Evolutionary conservation across 2,329 filamentous ascomycete genomes (phyloP).

Genomic region (Akanthomyces uredinophilus): DNA sequence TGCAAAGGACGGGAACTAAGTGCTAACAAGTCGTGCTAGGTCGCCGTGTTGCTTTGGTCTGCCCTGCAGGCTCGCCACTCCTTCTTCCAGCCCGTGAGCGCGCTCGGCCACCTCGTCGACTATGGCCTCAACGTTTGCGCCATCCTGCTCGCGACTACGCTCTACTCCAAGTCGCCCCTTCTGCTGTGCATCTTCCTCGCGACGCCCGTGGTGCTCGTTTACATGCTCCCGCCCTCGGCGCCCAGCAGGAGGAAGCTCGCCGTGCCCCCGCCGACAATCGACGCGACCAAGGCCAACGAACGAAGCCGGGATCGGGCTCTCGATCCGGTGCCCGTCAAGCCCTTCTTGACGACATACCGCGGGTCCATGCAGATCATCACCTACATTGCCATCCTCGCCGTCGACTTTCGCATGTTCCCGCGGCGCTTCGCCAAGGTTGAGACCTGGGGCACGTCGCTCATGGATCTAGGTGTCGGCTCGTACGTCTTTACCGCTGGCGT

Average conservation of each 20-base stretch:
- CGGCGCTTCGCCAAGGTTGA: slow-evolving; percentile 95
- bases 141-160: slow-evolving; percentile 77
- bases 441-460: slow-evolving; percentile 98
- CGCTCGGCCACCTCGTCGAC: slow-evolving; percentile 67
- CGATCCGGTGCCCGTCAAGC: slow-evolving; percentile 67
- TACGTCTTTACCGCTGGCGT: slow-evolving; percentile 94
- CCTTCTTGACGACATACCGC: slow-evolving; percentile 88
- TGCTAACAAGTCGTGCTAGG: slow-evolving; percentile 41
- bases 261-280: slow-evolving; percentile 39
- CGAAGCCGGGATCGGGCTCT: slow-evolving; percentile 16
- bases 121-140: slow-evolving; percentile 81
- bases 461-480: slow-evolving; percentile 95
- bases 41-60: slow-evolving; percentile 81
- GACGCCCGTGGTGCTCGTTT: slow-evolving; percentile 62
- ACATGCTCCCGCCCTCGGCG: slow-evolving; percentile 40
- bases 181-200: slow-evolving; percentile 71
- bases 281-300: slow-evolving; percentile 26
- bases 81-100: slow-evolving; percentile 74
- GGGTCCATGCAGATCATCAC: slow-evolving; percentile 89
- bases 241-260: slow-evolving; percentile 41
- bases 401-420: slow-evolving; percentile 91
- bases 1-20: neutral
- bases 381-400: slow-evolving; percentile 87
- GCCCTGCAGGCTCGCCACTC: slow-evolving; percentile 76
- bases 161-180: slow-evolving; percentile 71